Conservation (phyloP, 2,329 filamentous ascomycete species). For the Diaporthe australafricana region DNA sequence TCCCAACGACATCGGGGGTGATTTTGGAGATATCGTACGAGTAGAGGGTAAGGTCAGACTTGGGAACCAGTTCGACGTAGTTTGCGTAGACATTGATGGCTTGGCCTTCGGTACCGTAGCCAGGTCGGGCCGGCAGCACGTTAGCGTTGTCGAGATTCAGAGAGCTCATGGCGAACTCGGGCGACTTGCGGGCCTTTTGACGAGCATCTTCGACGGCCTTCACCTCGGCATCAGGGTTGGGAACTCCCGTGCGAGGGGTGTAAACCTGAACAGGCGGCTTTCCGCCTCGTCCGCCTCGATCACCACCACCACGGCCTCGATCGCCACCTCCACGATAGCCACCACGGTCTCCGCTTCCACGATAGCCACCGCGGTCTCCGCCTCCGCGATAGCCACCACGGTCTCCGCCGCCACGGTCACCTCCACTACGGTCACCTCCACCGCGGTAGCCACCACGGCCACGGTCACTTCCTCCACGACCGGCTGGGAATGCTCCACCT, state of each 20-base stretch:
- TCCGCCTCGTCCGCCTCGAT: constrained; percentile 28
- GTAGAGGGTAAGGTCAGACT: constrained; percentile 38
- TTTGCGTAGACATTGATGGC: constrained; percentile 42
- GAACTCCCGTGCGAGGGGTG: constrained; percentile 10
- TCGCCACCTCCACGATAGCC: constrained; percentile 3
- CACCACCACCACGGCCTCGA: constrained; percentile 15
- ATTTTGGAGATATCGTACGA: constrained; percentile 40
- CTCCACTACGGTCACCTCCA: constrained; percentile 9
- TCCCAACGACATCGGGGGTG: constrained; percentile 35
- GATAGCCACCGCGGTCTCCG: constrained; percentile 23
- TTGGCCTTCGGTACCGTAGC: constrained; percentile 40
- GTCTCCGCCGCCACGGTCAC: background rate
- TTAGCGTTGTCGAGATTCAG: constrained; percentile 10
- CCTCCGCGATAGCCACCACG: constrained; percentile 7
- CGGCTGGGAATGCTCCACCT: constrained; percentile 1
- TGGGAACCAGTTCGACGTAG: constrained; percentile 40
- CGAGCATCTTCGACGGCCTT: constrained; percentile 31
- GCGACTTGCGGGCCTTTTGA: constrained; percentile 28
- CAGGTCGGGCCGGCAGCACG: constrained; percentile 39
- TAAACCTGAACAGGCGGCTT: constrained; percentile 15
- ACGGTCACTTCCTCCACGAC: constrained; percentile 16
- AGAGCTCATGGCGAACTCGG: background rate
- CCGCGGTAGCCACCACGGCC: constrained; percentile 17
- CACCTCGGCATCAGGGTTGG: constrained; percentile 17
- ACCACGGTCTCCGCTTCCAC: constrained; percentile 20